Evolutionary conservation across 2,329 filamentous ascomycete genomes (phyloP).

Genomic region (Plenodomus lindquistii): DNA sequence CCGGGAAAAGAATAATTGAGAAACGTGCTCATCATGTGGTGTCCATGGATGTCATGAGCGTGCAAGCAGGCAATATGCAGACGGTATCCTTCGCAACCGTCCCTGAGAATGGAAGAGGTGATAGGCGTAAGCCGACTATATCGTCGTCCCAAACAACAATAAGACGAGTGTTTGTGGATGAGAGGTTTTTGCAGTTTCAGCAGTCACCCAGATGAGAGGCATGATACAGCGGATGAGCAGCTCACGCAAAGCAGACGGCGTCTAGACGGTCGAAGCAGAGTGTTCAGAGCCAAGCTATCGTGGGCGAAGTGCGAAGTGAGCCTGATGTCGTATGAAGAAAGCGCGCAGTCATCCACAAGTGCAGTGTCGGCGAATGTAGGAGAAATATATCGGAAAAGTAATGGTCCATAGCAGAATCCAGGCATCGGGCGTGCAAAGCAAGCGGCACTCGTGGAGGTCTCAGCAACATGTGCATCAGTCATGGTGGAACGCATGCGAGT

Average conservation of each 20-base stretch:
- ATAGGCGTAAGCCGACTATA: not conserved
- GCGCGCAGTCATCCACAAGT: conserved; percentile 28
- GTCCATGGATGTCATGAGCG: too few relatives aligned
- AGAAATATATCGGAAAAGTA: conserved; percentile 8
- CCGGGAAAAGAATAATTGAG: too few relatives aligned
- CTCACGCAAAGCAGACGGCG: conserved; percentile 18
- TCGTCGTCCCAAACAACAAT: not conserved
- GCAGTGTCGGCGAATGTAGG: not conserved
- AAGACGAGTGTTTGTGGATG: not conserved
- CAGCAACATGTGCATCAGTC: conserved; percentile 42
- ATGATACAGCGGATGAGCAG: conserved; percentile 15
- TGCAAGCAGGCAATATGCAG: not conserved
- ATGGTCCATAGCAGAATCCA: conserved; percentile 26
- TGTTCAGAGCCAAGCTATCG: conserved; percentile 4
- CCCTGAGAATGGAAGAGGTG: not conserved
- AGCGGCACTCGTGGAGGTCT: conserved; percentile 41
- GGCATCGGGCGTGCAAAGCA: conserved; percentile 43
- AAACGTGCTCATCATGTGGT: too few relatives aligned
- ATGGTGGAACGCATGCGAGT: conserved; percentile 34
- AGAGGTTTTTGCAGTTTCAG: conserved; percentile 1
- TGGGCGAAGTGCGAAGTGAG: conserved; percentile 5
- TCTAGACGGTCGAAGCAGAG: not conserved
- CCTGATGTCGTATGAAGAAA: conserved; percentile 8
- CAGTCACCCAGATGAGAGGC: conserved; percentile 12
- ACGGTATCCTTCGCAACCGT: too few relatives aligned